Base-by-base conservation (phyloP, 2,329 filamentous ascomycete species). In the Dothiorella sarmentorum region DNA sequence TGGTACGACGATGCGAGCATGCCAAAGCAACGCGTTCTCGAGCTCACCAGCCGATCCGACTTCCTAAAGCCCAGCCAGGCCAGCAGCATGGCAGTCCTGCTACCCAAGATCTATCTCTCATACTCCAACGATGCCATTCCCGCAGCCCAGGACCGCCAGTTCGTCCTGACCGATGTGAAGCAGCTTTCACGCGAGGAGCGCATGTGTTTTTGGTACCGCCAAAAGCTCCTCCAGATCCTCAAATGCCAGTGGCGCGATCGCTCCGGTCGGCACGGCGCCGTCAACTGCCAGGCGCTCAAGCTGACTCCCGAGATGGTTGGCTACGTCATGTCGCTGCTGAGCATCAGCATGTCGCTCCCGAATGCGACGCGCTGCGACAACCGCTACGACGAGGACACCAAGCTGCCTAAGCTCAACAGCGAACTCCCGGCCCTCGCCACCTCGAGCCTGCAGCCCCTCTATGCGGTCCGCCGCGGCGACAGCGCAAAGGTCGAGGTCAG, bases 161-260 rank as follows among this genome's bases (percentile, higher is more conserved):
- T 96, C 66, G 90, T 97, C 27, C 90, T 96, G 42, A 94, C 89
- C 72, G 84, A 86, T 15, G 86, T 85, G 68, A 89, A 89, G 66
- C 84, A 92, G 58, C 87, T 88, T 0, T 89, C 90, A 0, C 90
- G 94, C 63, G 83, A 82, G 42, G 92, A 97, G 74, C 84, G 89
- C 31, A 83, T 85, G 74, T 85, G 87, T 0, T 97, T 97, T 71
- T 97, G 92, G 92, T 96, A 91, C 71, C 85, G 91, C 15, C 89
- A 96, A 71, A 85, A 85, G 68, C 81, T 97, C 2, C 80, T 97
- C 3, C 86, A 88, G 61, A 79, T 80, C 40, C 75, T 96, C 9
- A 80, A 80, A 24, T 91, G 87, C 0, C 83, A 80, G 0, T 97
- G 92, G 92, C 83, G 78, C 58, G 83, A 86, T 63, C 74, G 77